Conservation (phyloP, 2,329 filamentous ascomycete genomes). For the Microsporum ferrugineum region DNA sequence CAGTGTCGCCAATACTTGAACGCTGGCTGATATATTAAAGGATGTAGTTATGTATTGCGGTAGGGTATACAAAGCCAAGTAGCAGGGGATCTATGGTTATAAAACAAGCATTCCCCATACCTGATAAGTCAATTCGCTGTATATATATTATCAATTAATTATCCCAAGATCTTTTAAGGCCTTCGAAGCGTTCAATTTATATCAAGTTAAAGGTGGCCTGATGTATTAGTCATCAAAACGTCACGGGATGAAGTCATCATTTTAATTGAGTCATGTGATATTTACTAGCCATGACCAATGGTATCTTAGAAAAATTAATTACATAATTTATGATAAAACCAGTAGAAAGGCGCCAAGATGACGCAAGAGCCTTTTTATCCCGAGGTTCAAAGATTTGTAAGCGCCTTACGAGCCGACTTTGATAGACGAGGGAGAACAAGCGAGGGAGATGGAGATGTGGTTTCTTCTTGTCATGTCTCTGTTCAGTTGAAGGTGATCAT, state of each 20-base stretch:
- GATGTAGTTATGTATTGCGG: too few relatives aligned
- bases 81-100: too few relatives aligned
- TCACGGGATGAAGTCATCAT: neutral
- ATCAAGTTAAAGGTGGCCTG: too few relatives aligned
- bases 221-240: neutral
- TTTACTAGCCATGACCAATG: neutral
- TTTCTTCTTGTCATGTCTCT: neutral
- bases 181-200: too few relatives aligned
- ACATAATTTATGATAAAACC: neutral
- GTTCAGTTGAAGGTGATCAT: neutral
- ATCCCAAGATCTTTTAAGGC: too few relatives aligned
- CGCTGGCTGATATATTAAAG: too few relatives aligned
- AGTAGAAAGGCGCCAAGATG: neutral
- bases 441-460: neutral
- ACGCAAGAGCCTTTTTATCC: neutral
- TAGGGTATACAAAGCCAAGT: too few relatives aligned
- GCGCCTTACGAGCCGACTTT: neutral
- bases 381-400: slow-evolving; percentile 1
- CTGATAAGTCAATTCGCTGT: too few relatives aligned
- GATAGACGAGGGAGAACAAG: neutral
- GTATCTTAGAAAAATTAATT: neutral
- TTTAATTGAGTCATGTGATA: neutral
- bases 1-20: too few relatives aligned
- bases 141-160: too few relatives aligned
- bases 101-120: too few relatives aligned